Evolutionary conservation across 2,329 filamentous ascomycete genomes (phyloP).

Genomic region (Xylariaceae sp.): DNA sequence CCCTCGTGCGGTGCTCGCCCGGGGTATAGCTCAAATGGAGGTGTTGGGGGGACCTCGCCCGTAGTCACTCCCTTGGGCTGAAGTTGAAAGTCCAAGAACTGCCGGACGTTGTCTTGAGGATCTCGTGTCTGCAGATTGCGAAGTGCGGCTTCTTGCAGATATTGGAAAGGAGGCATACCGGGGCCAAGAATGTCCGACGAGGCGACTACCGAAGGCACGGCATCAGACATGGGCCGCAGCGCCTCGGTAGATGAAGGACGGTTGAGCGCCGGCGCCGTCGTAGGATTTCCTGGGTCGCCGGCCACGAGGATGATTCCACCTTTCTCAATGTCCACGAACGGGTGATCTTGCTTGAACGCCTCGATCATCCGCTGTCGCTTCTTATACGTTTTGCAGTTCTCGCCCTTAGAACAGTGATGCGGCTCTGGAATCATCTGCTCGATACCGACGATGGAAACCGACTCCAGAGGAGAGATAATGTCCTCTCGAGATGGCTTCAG

Average conservation of each 20-base stretch:
- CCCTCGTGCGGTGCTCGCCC: constrained; percentile 58
- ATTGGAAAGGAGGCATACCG: constrained; percentile 65
- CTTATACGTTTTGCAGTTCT: constrained; percentile 82
- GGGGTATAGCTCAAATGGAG: constrained; percentile 71
- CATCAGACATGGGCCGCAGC: constrained; percentile 74
- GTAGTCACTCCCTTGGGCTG: constrained; percentile 48
- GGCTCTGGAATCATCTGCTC: constrained; percentile 87
- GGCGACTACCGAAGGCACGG: constrained; percentile 81
- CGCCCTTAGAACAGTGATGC: constrained; percentile 85
- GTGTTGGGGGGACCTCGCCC: constrained; percentile 70
- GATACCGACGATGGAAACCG: constrained; percentile 89
- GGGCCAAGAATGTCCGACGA: constrained; percentile 90
- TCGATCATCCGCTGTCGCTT: constrained; percentile 81
- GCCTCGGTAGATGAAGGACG: constrained; percentile 59
- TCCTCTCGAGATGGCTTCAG: constrained; percentile 61
- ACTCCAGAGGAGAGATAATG: constrained; percentile 78
- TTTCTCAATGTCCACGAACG: constrained; percentile 65
- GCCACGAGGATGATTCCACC: constrained; percentile 77
- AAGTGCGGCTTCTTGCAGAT: constrained; percentile 77
- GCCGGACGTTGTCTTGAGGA: constrained; percentile 90
- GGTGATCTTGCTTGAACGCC: constrained; percentile 77
- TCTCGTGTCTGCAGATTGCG: constrained; percentile 74
- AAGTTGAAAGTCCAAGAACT: constrained; percentile 86
- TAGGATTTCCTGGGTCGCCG: constrained; percentile 79
- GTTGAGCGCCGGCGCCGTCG: constrained; percentile 65